A percentile compares a stretch with the other conserved stretches of the same genome.
These are phyloP conservation scores for Starmera caribaea DNA, from an alignment of 805 yeast species.

Conservation along the genomic window DNA sequence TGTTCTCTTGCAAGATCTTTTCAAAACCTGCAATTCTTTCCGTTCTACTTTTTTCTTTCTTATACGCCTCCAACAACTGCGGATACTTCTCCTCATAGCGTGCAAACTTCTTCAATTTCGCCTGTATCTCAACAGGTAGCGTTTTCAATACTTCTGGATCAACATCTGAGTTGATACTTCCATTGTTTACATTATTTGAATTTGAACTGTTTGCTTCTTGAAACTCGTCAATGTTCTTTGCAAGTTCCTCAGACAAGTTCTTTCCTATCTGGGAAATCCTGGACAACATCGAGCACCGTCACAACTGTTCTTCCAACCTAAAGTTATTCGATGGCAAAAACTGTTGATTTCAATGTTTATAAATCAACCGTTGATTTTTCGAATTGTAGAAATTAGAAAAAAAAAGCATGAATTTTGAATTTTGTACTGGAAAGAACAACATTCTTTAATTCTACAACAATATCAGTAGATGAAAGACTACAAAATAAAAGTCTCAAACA, in stretches of 20 bases:
- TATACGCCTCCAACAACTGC: constrained; percentile 71
- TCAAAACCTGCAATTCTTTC: constrained; percentile 57
- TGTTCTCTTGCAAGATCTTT: constrained; percentile 59
- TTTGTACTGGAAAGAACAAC: no score
- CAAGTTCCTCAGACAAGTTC: constrained; percentile 53
- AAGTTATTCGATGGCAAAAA: no score
- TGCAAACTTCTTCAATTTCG: constrained; percentile 62
- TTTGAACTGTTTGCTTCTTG: constrained; percentile 1
- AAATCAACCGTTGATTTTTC: no score
- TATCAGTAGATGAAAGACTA: no score
- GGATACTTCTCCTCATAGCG: constrained; percentile 93
- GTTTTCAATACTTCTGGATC: constrained; percentile 9
- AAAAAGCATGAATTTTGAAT: no score
- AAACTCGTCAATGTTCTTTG: constrained; percentile 26
- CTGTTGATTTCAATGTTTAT: no score
- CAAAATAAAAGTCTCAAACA: no score
- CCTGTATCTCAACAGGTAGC: constrained; percentile 45
- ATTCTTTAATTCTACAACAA: no score
- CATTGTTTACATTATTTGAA: constrained; percentile 1
- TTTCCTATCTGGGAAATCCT: constrained; percentile 49
- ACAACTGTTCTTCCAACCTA: no score
- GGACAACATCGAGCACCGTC: neutral
- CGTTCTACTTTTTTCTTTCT: constrained; percentile 61
- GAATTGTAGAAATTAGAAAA: no score
- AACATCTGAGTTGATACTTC: constrained; percentile 1